A percentile compares a stretch with the other conserved stretches of the same genome.
Conservation (phyloP, 2,329 filamentous ascomycete genomes). For the Claviceps sp. region DNA sequence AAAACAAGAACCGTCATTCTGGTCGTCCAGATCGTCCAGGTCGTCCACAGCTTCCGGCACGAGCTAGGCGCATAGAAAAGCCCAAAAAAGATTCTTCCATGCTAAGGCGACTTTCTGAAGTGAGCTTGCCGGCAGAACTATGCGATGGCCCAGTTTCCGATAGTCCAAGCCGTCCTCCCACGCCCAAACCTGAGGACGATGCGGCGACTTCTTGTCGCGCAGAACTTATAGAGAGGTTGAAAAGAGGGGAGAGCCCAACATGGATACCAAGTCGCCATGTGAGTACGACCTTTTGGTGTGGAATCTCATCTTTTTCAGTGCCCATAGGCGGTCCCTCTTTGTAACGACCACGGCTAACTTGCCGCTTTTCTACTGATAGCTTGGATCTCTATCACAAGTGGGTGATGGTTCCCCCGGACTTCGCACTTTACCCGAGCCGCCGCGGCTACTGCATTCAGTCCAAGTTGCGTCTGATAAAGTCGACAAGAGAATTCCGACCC, state of each 20-base stretch:
- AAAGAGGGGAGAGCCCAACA: conserved; percentile 61
- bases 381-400: conserved; percentile 24
- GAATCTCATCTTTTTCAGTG: neutral
- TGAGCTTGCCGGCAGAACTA: conserved; percentile 46
- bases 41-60: conserved; percentile 11
- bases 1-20: conserved; percentile 16
- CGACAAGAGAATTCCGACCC: conserved; percentile 11
- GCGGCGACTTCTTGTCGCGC: conserved; percentile 45
- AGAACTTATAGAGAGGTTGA: conserved; percentile 73
- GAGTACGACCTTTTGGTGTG: conserved; percentile 12
- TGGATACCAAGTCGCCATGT: conserved; percentile 58
- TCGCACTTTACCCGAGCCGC: conserved; percentile 22
- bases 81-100: conserved; percentile 4
- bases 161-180: conserved; percentile 19
- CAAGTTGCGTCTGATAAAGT: conserved; percentile 34
- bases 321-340: neutral
- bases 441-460: conserved; percentile 30
- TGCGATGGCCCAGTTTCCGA: conserved; percentile 44
- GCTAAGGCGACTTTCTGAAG: conserved; percentile 34
- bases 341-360: neutral
- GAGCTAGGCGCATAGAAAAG: conserved; percentile 9
- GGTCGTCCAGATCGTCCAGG: neutral
- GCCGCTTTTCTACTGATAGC: conserved; percentile 12
- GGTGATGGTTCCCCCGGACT: conserved; percentile 12
- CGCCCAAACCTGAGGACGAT: conserved; percentile 13